These are phyloP conservation scores for Exophiala phaeomuriformis DNA, from an alignment of 2,329 filamentous ascomycete species.

Conservation along the genomic window DNA sequence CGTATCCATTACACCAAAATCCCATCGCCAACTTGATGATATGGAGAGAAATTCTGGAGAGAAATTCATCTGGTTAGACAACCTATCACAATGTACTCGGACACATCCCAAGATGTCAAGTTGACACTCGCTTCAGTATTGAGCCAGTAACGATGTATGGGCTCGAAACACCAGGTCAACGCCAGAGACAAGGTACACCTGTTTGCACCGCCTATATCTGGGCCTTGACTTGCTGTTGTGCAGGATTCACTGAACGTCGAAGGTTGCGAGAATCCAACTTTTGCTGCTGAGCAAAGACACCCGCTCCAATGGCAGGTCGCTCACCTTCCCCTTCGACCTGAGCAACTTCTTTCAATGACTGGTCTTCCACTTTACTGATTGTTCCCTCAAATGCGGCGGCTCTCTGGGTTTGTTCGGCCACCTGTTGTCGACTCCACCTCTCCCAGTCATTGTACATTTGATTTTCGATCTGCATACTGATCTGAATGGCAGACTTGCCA, in stretches of 20 bases:
- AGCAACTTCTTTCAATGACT: constrained; percentile 11
- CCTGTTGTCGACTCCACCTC: constrained; percentile 59
- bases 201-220: not conserved
- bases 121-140: too few species aligned
- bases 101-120: too few species aligned
- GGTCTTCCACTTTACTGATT: constrained; percentile 15
- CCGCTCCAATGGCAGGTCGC: constrained; percentile 10
- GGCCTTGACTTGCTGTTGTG: not conserved
- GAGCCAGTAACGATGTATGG: too few species aligned
- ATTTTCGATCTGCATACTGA: constrained; percentile 78
- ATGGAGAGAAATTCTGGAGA: too few species aligned
- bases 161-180: not conserved
- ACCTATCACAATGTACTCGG: too few species aligned
- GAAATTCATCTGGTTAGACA: too few species aligned
- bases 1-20: too few species aligned
- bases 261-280: constrained; percentile 9
- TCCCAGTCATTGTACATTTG: constrained; percentile 77
- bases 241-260: constrained; percentile 1
- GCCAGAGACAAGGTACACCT: constrained; percentile 1
- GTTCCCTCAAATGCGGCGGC: constrained; percentile 39
- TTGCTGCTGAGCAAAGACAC: constrained; percentile 16
- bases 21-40: too few species aligned
- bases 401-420: constrained; percentile 43
- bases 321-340: not conserved
- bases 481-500: constrained; percentile 64